Percentiles rank a stretch among this genome's conserved stretches.
Evolutionary conservation across 78 protist genomes (phyloP).

Genomic region (Salpingoeca rosetta): DNA sequence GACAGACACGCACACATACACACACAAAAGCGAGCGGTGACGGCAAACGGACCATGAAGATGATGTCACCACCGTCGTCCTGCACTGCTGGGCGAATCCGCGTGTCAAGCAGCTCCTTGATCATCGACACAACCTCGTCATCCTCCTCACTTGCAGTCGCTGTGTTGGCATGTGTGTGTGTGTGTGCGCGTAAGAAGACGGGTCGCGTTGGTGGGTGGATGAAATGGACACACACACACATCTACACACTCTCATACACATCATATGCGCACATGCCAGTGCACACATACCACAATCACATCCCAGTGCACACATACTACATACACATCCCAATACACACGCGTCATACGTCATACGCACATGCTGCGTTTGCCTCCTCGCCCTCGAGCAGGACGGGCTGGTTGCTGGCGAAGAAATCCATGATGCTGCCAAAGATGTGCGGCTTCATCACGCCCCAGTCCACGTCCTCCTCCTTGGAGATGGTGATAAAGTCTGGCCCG

Average conservation of each 20-base stretch:
- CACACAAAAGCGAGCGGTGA: no score
- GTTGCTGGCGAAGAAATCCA: conserved; percentile 36
- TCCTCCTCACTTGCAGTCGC: conserved; percentile 10
- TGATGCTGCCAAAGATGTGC: conserved; percentile 27
- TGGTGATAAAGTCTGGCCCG: conserved; percentile 45
- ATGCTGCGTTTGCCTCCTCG: neutral
- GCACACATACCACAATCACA: no score
- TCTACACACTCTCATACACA: no score
- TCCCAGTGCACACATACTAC: no score
- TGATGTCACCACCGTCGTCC: conserved; percentile 74
- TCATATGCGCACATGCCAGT: no score
- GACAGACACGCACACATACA: no score
- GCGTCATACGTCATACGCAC: neutral
- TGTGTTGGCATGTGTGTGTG: neutral
- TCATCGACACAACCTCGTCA: conserved; percentile 38
- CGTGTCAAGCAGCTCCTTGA: conserved; percentile 67
- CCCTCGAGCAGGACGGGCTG: conserved; percentile 26
- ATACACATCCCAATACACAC: no score
- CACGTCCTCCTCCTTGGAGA: conserved; percentile 32
- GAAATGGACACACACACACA: no score
- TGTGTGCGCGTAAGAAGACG: no score
- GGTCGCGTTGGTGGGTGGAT: no score
- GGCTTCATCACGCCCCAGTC: conserved; percentile 41
- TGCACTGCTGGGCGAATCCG: conserved; percentile 61
- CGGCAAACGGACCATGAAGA: neutral